Evolutionary conservation across 208 protist species (phyloP).

Genomic region (Wallacemonas sp.): DNA sequence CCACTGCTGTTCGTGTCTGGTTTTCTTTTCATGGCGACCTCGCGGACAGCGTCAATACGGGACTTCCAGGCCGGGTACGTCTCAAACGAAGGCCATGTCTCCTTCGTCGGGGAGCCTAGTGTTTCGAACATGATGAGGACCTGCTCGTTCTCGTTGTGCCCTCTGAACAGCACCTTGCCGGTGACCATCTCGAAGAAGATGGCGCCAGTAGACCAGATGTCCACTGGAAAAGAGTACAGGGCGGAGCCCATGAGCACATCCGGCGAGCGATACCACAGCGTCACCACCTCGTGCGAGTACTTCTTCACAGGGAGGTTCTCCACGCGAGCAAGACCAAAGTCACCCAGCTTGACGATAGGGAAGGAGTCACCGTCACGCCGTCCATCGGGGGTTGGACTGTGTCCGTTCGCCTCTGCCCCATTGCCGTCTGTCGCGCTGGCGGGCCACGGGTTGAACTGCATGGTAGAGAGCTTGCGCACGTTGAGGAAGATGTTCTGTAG

Average conservation of each 20-base stretch:
- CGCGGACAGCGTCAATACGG: conserved; percentile 27
- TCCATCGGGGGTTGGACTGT: background rate
- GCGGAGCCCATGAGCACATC: conserved; percentile 89
- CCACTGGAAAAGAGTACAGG: conserved; percentile 82
- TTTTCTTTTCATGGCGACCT: conserved; percentile 9
- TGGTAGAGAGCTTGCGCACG: conserved; percentile 22
- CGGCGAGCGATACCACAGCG: conserved; percentile 94
- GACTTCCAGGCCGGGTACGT: conserved; percentile 53
- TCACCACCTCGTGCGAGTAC: conserved; percentile 91
- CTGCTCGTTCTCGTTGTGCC: conserved; percentile 88
- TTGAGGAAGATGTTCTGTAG: conserved; percentile 90
- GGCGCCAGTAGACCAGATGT: conserved; percentile 94
- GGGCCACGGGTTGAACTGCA: background rate
- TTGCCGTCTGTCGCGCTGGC: background rate
- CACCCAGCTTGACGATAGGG: conserved; percentile 78
- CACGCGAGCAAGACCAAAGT: conserved; percentile 86
- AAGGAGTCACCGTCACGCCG: background rate
- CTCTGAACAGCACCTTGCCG: conserved; percentile 80
- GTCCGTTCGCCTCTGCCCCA: background rate
- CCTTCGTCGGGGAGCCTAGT: conserved; percentile 93
- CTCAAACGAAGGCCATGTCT: conserved; percentile 92
- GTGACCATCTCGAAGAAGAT: conserved; percentile 94
- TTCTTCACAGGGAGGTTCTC: conserved; percentile 93
- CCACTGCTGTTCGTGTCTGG: background rate
- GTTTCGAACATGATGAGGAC: conserved; percentile 85